A percentile compares a stretch with the other conserved stretches of the same genome.
These are phyloP conservation scores for Angophora floribunda DNA, from an alignment of 345 rosid species.

Conservation along the genomic window DNA sequence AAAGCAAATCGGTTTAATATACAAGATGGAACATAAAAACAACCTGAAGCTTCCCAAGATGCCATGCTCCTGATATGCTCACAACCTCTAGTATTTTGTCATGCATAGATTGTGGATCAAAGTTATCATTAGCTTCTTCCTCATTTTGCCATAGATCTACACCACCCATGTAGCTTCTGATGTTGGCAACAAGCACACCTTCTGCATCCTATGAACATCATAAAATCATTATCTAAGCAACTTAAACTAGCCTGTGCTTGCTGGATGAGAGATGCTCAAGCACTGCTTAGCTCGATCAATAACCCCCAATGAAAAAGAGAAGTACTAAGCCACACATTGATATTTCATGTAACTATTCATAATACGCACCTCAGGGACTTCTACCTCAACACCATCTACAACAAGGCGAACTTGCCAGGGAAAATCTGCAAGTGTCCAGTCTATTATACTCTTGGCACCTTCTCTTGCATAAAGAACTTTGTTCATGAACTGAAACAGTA, in stretches of 20 bases:
- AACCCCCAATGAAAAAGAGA: neutral
- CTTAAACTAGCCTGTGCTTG: neutral
- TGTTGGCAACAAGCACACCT: slow-evolving; percentile 78
- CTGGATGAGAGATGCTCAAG: neutral
- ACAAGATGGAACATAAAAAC: neutral
- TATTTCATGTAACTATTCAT: neutral
- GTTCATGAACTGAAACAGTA: slow-evolving; percentile 64
- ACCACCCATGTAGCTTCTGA: slow-evolving; percentile 93
- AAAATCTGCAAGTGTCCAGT: slow-evolving; percentile 71
- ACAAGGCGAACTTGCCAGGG: slow-evolving; percentile 82
- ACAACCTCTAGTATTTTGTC: slow-evolving; percentile 78
- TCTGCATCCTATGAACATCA: slow-evolving; percentile 65
- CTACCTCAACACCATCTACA: slow-evolving; percentile 76
- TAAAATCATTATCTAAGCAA: neutral
- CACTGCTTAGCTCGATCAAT: neutral
- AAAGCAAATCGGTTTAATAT: neutral
- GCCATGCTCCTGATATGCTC: slow-evolving; percentile 86
- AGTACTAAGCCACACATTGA: neutral
- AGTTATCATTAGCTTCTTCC: slow-evolving; percentile 63
- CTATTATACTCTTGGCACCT: slow-evolving; percentile 88
- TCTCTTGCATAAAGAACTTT: slow-evolving; percentile 84
- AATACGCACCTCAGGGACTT: slow-evolving; percentile 71
- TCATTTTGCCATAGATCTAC: slow-evolving; percentile 88
- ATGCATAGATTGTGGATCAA: slow-evolving; percentile 82
- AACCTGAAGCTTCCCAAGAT: slow-evolving; percentile 89